A percentile compares a stretch with the other conserved stretches of the same genome.
Conservation (phyloP, 2,329 filamentous ascomycete genomes). For the Beauveria asiatica region DNA sequence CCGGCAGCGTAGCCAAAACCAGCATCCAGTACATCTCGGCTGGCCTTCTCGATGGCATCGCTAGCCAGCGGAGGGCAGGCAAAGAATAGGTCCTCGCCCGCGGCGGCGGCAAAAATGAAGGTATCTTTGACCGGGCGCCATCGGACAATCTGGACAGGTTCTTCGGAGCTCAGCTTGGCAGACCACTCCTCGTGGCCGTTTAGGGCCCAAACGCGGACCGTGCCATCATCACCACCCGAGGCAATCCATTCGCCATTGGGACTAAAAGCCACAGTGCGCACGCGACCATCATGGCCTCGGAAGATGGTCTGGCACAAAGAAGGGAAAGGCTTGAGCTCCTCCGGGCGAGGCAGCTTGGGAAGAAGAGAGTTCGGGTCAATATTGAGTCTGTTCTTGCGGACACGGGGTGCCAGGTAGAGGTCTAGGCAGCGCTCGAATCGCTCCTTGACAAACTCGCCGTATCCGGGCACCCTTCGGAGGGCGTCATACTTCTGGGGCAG, state of each 20-base stretch:
- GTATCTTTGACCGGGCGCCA: conserved; percentile 83
- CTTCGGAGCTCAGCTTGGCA: conserved; percentile 66
- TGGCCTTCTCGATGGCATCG: conserved; percentile 63
- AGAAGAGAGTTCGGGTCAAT: conserved; percentile 91
- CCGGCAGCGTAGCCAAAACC: conserved; percentile 91
- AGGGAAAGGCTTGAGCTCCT: conserved; percentile 91
- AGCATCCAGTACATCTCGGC: conserved; percentile 68
- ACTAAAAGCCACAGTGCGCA: conserved; percentile 77
- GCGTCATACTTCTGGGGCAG: conserved; percentile 75
- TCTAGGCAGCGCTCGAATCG: conserved; percentile 93
- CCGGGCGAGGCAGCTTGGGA: conserved; percentile 84
- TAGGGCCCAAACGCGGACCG: conserved; percentile 83
- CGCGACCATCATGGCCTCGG: conserved; percentile 78
- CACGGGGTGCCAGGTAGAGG: conserved; percentile 85
- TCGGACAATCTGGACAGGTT: conserved; percentile 73
- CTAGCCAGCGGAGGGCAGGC: conserved; percentile 69
- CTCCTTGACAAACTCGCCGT: conserved; percentile 85
- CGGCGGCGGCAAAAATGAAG: conserved; percentile 73
- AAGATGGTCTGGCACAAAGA: conserved; percentile 83
- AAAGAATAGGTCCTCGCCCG: conserved; percentile 78
- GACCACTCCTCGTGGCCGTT: conserved; percentile 86
- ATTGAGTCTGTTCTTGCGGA: conserved; percentile 89
- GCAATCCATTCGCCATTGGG: conserved; percentile 80
- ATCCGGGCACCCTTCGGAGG: conserved; percentile 85
- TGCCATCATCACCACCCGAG: conserved; percentile 90